A percentile compares a stretch with the other conserved stretches of the same genome.
These are phyloP conservation scores for Aspergillus tamarii DNA, from an alignment of 2,329 filamentous ascomycete genomes.

Conservation along the genomic window DNA sequence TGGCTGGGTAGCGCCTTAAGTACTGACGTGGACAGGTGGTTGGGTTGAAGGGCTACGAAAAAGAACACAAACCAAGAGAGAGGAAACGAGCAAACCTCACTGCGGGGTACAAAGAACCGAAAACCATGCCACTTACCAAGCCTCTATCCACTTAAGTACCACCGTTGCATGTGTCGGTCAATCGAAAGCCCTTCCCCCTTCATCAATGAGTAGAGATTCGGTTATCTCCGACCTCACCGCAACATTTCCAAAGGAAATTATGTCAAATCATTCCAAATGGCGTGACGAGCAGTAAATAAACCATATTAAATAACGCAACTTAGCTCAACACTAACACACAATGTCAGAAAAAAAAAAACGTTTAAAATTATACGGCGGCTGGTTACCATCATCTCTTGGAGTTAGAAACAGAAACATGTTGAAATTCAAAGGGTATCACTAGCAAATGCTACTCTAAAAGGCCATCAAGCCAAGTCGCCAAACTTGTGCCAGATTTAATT, in stretches of 20 bases:
- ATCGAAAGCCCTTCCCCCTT: not conserved
- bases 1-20: not conserved
- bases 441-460: slow-evolving; percentile 3
- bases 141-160: not conserved
- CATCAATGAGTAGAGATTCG: too few species aligned
- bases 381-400: not conserved
- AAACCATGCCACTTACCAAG: not conserved
- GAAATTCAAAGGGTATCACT: slow-evolving; percentile 19
- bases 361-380: not conserved
- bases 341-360: not conserved
- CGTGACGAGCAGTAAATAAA: too few species aligned
- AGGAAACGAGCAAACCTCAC: not conserved
- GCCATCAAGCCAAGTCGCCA: not conserved
- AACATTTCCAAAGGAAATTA: too few species aligned
- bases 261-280: not conserved
- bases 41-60: not conserved
- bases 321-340: not conserved
- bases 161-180: not conserved
- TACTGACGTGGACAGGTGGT: not conserved
- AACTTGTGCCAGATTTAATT: slow-evolving; percentile 4
- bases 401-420: not conserved
- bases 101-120: too few species aligned
- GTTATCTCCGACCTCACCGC: too few species aligned
- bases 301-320: not conserved
- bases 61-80: not conserved